Conservation (phyloP, 176 grass and related monocot species). For the Cenchrus fungigraminus region DNA sequence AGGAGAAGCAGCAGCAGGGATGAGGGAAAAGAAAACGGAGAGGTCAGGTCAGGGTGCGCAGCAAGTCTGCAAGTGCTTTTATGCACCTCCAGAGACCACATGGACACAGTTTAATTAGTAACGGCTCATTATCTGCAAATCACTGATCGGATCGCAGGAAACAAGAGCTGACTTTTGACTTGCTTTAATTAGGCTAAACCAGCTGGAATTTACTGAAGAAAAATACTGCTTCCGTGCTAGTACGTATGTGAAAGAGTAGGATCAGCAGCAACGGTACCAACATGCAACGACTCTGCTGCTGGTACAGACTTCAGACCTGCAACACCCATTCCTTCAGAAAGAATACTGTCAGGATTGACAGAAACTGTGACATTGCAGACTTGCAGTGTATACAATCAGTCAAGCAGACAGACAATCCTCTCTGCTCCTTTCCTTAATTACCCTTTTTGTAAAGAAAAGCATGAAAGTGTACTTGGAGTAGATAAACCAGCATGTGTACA, state of each 20-base stretch:
- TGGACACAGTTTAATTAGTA: background rate
- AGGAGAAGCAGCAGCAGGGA: background rate
- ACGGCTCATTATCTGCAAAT: background rate
- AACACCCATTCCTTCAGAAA: background rate
- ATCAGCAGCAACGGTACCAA: background rate
- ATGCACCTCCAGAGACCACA: constrained; percentile 1
- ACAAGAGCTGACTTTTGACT: constrained; percentile 34
- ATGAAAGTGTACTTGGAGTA: background rate
- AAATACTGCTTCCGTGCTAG: background rate
- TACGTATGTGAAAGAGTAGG: background rate
- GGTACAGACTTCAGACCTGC: background rate
- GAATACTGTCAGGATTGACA: background rate
- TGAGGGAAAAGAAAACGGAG: background rate
- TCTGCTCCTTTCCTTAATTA: background rate
- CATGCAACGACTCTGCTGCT: background rate
- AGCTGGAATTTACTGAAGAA: background rate
- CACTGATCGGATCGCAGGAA: constrained; percentile 22
- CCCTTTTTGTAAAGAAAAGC: background rate
- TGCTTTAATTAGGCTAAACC: background rate
- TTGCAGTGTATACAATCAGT: background rate
- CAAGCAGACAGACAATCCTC: background rate
- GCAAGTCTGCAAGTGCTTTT: constrained; percentile 28
- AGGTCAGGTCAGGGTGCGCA: background rate
- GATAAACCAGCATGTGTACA: background rate
- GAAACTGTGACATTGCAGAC: background rate